Evolutionary conservation across 441 rosid genomes (phyloP).

Genomic region (Gossypium schwendimanii): DNA sequence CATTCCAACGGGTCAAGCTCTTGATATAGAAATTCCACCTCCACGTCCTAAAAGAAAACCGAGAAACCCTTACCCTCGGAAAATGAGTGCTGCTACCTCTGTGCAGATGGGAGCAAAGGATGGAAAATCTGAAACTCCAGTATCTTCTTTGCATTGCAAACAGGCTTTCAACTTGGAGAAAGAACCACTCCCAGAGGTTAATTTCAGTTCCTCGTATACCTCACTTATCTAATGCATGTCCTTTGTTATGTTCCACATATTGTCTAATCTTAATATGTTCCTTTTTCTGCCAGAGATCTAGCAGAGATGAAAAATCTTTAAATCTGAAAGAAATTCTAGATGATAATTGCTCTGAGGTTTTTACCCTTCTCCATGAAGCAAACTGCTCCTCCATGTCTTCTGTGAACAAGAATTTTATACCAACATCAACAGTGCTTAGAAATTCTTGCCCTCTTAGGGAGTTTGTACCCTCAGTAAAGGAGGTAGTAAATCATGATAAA

Average conservation of each 20-base stretch:
- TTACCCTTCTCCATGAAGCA: constrained; percentile 42
- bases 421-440: constrained; percentile 24
- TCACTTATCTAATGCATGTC: constrained; percentile 6
- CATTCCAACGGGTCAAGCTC: constrained; percentile 62
- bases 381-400: constrained; percentile 49
- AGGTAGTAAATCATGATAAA: constrained; percentile 33
- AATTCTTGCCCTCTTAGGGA: constrained; percentile 44
- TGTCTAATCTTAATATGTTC: constrained; percentile 8
- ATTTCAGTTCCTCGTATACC: constrained; percentile 5
- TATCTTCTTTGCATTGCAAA: constrained; percentile 39
- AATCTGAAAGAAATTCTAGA: constrained; percentile 49
- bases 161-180: constrained; percentile 60
- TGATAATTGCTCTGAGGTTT: constrained; percentile 59
- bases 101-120: constrained; percentile 46
- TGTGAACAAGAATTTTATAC: constrained; percentile 33
- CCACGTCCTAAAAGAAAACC: constrained; percentile 98
- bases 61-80: constrained; percentile 88
- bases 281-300: constrained; percentile 35
- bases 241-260: constrained; percentile 1
- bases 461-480: constrained; percentile 42
- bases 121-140: constrained; percentile 39
- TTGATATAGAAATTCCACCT: constrained; percentile 88
- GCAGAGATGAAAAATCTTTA: constrained; percentile 37
- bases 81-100: constrained; percentile 42
- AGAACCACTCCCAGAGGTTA: constrained; percentile 58